Evolutionary conservation across 345 rosid species (phyloP).

Genomic region (Punica granatum): DNA sequence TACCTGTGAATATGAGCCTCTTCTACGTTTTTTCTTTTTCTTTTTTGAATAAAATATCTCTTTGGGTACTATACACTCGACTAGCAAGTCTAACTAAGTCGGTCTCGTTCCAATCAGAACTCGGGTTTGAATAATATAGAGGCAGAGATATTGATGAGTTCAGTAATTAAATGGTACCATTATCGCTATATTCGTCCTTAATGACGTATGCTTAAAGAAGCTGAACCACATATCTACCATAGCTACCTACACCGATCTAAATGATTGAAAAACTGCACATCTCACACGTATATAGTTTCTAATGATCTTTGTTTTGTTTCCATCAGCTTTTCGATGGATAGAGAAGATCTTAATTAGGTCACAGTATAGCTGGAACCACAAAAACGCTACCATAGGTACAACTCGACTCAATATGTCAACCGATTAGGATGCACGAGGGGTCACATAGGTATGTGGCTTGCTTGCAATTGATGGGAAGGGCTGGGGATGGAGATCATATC

Average conservation of each 20-base stretch:
- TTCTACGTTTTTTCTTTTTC: neutral
- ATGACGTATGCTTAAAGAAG: no score
- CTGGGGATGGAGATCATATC: neutral
- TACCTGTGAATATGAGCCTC: neutral
- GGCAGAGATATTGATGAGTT: no score
- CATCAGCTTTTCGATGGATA: neutral
- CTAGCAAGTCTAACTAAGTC: no score
- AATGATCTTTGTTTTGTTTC: neutral
- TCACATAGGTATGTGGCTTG: neutral
- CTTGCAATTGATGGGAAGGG: neutral
- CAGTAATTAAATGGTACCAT: no score
- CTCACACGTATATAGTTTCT: neutral
- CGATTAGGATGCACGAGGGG: constrained; percentile 2
- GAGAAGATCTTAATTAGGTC: no score
- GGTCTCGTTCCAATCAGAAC: no score
- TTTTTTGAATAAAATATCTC: neutral
- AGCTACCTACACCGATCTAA: no score
- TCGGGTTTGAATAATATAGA: no score
- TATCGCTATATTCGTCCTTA: no score
- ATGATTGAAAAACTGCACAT: no score
- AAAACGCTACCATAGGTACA: neutral
- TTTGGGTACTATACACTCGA: no score
- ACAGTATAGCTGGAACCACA: neutral
- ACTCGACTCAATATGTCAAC: neutral
- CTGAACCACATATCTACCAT: no score